phyloP scores from a whole-genome alignment of 1,139 yeast species.

The Yamadazyma songkhlaensis region DNA sequence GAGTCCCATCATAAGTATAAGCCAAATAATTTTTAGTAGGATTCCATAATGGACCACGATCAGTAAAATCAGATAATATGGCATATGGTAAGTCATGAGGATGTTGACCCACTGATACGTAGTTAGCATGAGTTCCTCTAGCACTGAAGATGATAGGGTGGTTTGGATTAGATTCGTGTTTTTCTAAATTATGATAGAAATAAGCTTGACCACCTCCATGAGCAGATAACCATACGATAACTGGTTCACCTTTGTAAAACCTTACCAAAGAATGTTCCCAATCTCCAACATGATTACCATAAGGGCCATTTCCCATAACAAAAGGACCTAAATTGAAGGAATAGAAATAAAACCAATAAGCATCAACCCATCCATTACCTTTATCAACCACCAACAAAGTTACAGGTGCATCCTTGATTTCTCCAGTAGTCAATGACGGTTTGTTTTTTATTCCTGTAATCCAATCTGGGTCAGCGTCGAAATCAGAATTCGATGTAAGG shows the following conservation, averaged over 20 bases:
- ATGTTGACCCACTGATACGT: constrained; percentile 94
- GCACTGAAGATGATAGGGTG: constrained; percentile 85
- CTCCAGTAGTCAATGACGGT: constrained; percentile 73
- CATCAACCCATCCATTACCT: constrained; percentile 90
- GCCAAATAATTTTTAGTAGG: constrained; percentile 79
- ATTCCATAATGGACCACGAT: constrained; percentile 94
- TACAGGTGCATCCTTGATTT: constrained; percentile 74
- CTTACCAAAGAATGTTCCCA: constrained; percentile 96
- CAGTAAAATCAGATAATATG: constrained; percentile 88
- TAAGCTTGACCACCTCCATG: constrained; percentile 98
- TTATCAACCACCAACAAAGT: constrained; percentile 81
- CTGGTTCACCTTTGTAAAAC: constrained; percentile 76
- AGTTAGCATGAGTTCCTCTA: constrained; percentile 95
- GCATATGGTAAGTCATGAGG: constrained; percentile 93
- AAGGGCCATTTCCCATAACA: constrained; percentile 97
- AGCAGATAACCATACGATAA: constrained; percentile 97
- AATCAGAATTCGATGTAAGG: constrained; percentile 69
- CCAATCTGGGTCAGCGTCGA: constrained; percentile 79
- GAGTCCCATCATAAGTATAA: constrained; percentile 67
- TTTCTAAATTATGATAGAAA: constrained; percentile 71
- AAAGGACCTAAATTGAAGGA: constrained; percentile 94
- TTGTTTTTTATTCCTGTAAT: constrained; percentile 66
- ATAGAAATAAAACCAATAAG: constrained; percentile 95
- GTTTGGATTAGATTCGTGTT: constrained; percentile 44
- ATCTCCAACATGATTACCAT: constrained; percentile 95